phyloP scores from a whole-genome alignment of 345 rosid species.

The Eucalyptus tenuipes region DNA sequence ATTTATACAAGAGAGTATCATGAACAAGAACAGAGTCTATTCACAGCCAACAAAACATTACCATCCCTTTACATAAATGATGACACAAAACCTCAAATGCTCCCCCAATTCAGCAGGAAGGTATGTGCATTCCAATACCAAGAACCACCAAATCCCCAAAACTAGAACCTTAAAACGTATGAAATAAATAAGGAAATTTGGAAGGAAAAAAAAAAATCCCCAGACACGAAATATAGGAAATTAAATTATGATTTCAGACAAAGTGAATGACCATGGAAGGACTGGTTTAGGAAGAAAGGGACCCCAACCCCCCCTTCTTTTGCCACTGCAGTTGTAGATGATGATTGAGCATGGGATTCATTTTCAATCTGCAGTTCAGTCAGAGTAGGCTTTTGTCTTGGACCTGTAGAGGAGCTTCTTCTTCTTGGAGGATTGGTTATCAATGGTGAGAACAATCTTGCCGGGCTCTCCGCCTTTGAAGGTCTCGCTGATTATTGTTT shows the following conservation, averaged over 20 bases:
- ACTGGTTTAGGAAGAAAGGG: background rate
- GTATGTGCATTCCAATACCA: background rate
- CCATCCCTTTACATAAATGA: background rate
- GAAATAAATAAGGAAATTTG: background rate
- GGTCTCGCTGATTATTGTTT: conserved; percentile 8
- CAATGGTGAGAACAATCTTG: conserved; percentile 26
- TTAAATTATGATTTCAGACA: background rate
- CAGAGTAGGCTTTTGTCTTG: conserved; percentile 16
- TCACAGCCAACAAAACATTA: background rate
- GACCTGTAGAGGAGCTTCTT: conserved; percentile 40
- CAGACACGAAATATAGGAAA: background rate
- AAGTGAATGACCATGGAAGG: background rate
- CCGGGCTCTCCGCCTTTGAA: conserved; percentile 33
- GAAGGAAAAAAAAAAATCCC: background rate
- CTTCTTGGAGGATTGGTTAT: conserved; percentile 33
- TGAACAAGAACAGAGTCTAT: background rate
- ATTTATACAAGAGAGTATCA: conserved; percentile 1
- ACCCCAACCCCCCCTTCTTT: background rate
- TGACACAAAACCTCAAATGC: background rate
- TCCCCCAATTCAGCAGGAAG: background rate
- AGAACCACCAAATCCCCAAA: background rate
- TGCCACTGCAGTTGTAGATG: background rate
- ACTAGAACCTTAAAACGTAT: background rate
- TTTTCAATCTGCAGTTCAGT: background rate
- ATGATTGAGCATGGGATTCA: background rate